Conservation (phyloP, 805 yeast species). For the Saturnispora gosingensis region DNA sequence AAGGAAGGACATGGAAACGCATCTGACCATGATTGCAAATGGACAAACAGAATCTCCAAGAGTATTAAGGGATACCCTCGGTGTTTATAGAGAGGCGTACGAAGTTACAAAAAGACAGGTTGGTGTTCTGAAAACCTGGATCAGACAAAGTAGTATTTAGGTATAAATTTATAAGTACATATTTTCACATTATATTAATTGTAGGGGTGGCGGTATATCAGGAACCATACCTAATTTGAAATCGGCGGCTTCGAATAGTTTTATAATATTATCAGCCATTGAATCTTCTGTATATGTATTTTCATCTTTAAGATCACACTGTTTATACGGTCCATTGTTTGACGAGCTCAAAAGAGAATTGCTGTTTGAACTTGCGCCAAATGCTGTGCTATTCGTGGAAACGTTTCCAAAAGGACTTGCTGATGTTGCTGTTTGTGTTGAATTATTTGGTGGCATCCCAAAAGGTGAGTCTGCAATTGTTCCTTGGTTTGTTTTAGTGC, state of each 20-base stretch:
- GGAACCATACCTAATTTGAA: constrained; percentile 62
- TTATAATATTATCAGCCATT: constrained; percentile 31
- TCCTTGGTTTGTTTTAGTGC: neutral
- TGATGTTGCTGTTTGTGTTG: neutral
- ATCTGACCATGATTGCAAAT: constrained; percentile 55
- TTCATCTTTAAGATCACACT: neutral
- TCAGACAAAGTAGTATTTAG: neutral
- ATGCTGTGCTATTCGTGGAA: neutral
- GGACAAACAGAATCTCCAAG: constrained; percentile 46
- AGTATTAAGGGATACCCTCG: constrained; percentile 47
- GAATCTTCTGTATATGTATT: neutral
- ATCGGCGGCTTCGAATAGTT: constrained; percentile 43
- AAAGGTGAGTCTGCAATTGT: neutral
- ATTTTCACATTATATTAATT: constrained; percentile 16
- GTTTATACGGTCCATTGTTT: constrained; percentile 7
- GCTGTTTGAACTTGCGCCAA: neutral
- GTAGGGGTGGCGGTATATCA: constrained; percentile 61
- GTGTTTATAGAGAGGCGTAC: constrained; percentile 55
- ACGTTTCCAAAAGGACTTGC: neutral
- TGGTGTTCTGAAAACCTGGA: neutral
- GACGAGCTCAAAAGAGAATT: constrained; percentile 1
- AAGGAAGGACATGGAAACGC: constrained; percentile 64
- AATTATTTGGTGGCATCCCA: neutral
- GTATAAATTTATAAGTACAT: neutral
- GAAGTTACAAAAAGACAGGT: constrained; percentile 12